Base-by-base conservation (phyloP, 345 rosid species). In the Salix suchowensis region DNA sequence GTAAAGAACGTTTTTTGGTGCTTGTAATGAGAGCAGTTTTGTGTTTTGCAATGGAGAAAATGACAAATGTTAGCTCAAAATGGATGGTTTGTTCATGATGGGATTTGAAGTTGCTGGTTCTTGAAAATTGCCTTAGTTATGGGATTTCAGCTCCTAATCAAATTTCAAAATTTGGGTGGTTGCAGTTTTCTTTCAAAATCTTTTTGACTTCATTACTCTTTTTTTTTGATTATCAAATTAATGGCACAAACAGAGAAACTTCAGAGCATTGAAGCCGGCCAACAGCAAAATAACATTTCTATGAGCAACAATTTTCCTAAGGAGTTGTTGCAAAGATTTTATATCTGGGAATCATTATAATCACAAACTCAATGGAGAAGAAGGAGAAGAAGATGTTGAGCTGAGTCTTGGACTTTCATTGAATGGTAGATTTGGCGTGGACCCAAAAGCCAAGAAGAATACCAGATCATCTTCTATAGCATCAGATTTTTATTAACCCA, bases 341-440 rank as follows among this genome's bases (percentile, higher is more conserved):
- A 82, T 84, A 71, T 74, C 85, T 65, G 76, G 70, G 65, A 78
- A 75, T 76, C 82, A 70, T 74, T 79, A 71, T 66, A 67, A 32
- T 28, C 65, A 50, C 78, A 78, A 54, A 32, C 44, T 55, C 18
- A 39, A 26, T 40, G 75, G 76, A 70, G 82, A 82, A 66, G 61
- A 75, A 42, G 89, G 62, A 68, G 60, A 46, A 71, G 82, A 86
- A 28, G 93, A 88, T 69, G 71, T 89, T 52, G 96, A 92, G 92
- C 82, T 94, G 14, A 91, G 89, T 77, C 83, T 92, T 68, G 94
- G 98, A 37, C 88, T 91, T 6, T 94, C 96, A 34, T 76, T 90
- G 67, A 91, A 91, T 72, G 98, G 98, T 44, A 87, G 88, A 52
- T 94, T 94, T 70, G 97, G 98, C 37, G 90, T 91, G 11, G 92